Evolutionary conservation across 805 yeast genomes (phyloP).

Genomic region (Saccharomycopsis babjevae): DNA sequence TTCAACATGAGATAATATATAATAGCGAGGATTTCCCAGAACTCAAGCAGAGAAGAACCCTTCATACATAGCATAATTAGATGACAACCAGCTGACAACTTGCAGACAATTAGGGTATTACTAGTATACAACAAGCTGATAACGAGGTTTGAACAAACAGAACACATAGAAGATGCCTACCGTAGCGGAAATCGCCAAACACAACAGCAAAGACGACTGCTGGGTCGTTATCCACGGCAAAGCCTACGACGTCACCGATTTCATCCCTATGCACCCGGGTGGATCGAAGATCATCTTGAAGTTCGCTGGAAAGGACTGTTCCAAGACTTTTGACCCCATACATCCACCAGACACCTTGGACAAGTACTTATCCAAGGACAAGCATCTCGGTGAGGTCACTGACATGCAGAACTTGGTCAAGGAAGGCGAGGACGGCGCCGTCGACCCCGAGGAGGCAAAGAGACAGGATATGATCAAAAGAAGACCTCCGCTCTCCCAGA

Average conservation of each 20-base stretch:
- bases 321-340: conserved; percentile 75
- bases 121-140: too few species aligned
- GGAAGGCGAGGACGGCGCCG: conserved; percentile 27
- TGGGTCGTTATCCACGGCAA: conserved; percentile 81
- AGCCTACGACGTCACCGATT: conserved; percentile 66
- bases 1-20: too few species aligned
- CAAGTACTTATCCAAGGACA: conserved; percentile 45
- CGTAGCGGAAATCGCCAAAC: conserved; percentile 48
- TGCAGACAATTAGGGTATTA: too few species aligned
- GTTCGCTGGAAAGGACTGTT: conserved; percentile 78
- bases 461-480: conserved; percentile 34
- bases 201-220: conserved; percentile 54
- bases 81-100: too few species aligned
- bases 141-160: not conserved
- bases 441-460: conserved; percentile 27
- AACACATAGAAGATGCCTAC: conserved; percentile 10
- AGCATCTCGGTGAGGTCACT: conserved; percentile 49
- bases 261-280: conserved; percentile 74
- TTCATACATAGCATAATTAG: too few species aligned
- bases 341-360: conserved; percentile 85
- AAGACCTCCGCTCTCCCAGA: conserved; percentile 60
- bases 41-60: too few species aligned
- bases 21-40: too few species aligned
- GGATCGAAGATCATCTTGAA: conserved; percentile 64
- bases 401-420: conserved; percentile 24